Evolutionary conservation across 768 basidiomycete genomes (phyloP).

Genomic region (Hemileccinum impolitum): DNA sequence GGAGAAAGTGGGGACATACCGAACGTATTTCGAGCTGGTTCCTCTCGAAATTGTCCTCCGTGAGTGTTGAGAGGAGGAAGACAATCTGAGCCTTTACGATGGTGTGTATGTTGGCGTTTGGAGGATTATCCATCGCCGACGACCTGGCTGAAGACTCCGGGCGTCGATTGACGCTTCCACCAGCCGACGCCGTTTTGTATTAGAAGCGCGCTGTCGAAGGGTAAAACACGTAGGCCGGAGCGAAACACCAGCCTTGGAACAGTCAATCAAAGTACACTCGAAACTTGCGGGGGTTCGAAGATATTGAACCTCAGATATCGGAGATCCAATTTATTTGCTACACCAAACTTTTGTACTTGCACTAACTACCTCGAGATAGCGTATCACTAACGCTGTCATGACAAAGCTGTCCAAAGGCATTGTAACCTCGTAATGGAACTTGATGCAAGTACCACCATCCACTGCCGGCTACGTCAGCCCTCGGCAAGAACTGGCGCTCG

Average conservation of each 20-base stretch:
- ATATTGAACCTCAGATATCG: slow-evolving; percentile 22
- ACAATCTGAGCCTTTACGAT: slow-evolving; percentile 98
- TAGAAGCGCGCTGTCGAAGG: slow-evolving; percentile 27
- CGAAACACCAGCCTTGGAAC: slow-evolving; percentile 30
- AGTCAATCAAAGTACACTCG: slow-evolving; percentile 19
- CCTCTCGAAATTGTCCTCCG: slow-evolving; percentile 95
- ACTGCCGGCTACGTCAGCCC: too few species aligned
- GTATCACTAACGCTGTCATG: too few species aligned
- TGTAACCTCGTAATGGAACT: neutral
- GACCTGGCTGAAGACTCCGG: slow-evolving; percentile 74
- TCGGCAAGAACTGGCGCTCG: too few species aligned
- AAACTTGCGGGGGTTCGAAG: slow-evolving; percentile 12
- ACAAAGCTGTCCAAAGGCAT: neutral
- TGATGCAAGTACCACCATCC: too few species aligned
- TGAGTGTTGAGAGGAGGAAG: slow-evolving; percentile 92
- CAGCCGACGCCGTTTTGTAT: slow-evolving; percentile 66
- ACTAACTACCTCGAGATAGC: too few species aligned
- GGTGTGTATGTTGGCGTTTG: slow-evolving; percentile 82
- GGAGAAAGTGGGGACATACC: slow-evolving; percentile 48
- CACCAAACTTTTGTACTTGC: too few species aligned
- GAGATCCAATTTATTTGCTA: slow-evolving; percentile 13
- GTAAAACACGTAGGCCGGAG: slow-evolving; percentile 34
- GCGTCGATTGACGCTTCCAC: slow-evolving; percentile 65
- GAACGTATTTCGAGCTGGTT: slow-evolving; percentile 94
- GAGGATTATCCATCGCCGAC: slow-evolving; percentile 83